phyloP scores from a whole-genome alignment of 441 rosid genomes.

The Pelargonium hybrid region DNA sequence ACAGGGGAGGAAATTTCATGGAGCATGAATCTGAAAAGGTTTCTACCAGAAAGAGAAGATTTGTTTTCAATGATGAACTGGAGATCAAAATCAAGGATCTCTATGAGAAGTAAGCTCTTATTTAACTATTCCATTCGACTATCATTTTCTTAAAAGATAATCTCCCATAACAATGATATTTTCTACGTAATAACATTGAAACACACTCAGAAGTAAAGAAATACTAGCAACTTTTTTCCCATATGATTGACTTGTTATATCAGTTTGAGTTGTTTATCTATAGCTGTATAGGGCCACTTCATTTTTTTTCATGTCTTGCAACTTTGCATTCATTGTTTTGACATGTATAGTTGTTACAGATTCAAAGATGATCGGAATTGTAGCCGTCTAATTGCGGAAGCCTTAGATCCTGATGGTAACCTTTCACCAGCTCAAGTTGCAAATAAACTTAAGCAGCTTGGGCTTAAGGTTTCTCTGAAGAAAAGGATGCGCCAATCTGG shows the following conservation, averaged over 20 bases:
- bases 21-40: conserved; percentile 34
- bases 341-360: conserved; percentile 32
- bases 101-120: conserved; percentile 51
- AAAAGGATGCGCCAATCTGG: conserved; percentile 37
- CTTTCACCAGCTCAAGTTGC: conserved; percentile 74
- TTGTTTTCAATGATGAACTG: conserved; percentile 50
- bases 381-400: conserved; percentile 51
- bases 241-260: conserved; percentile 8
- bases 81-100: conserved; percentile 58
- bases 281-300: neutral
- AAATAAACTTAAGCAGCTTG: conserved; percentile 86
- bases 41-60: conserved; percentile 54
- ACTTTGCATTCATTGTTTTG: conserved; percentile 17
- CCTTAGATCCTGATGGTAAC: conserved; percentile 59
- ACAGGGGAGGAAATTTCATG: conserved; percentile 32
- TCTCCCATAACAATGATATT: neutral
- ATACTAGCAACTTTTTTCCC: neutral
- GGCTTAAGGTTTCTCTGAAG: conserved; percentile 39
- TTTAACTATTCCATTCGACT: neutral
- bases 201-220: conserved; percentile 1
- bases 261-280: neutral
- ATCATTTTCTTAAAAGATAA: neutral
- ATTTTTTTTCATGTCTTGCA: conserved; percentile 12
- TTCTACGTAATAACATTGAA: neutral
- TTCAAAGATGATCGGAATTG: conserved; percentile 59